Evolutionary conservation across 1,139 yeast species (phyloP), one percentile per base, ranked within the genome.

Genomic region (Oligophagozyma castellii): DNA sequence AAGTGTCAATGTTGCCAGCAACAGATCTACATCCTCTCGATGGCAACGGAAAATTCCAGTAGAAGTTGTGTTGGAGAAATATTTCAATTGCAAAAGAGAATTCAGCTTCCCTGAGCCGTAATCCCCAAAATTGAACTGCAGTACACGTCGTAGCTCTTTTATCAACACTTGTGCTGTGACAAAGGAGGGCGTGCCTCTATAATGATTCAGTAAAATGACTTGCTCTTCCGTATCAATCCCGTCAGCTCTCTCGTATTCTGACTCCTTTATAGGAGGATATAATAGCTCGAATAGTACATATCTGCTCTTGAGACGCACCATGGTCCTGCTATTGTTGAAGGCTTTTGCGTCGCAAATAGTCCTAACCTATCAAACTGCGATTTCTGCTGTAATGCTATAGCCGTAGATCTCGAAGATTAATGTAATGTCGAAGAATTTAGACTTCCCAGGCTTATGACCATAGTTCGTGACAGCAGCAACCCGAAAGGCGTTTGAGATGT

Each of bases 281-380:
- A 80, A 53, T 2, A 86, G 56, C 39, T 84, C 94, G 49, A 86
- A 83, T 6, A 84, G 61, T 14, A 86, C 63, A 47, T 86, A 86
- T 40, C 96, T 60, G 19, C 84, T 76, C 52, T 86, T 86, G 26
- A 84, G 62, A 46, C 96, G 67, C 14, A 86, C 96, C 96, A 86
- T 84, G 10, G 8, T 18, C 10, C 20, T n/a, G n/a, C n/a, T n/a
- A n/a, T n/a, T n/a, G n/a, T n/a, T n/a, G n/a, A n/a, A n/a, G n/a
- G n/a, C n/a, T n/a, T n/a, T n/a, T n/a, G n/a, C n/a, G n/a, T n/a
- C n/a, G n/a, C n/a, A n/a, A n/a, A n/a, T n/a, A n/a, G n/a, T n/a
- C n/a, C n/a, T n/a, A n/a, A n/a, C n/a, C n/a, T n/a, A n/a, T n/a
- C n/a, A n/a, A n/a, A n/a, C n/a, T n/a, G n/a, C n/a, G n/a, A n/a